phyloP scores from a whole-genome alignment of 371 early-diverging fungal genomes.

The Apophysomyces trapeziformis region DNA sequence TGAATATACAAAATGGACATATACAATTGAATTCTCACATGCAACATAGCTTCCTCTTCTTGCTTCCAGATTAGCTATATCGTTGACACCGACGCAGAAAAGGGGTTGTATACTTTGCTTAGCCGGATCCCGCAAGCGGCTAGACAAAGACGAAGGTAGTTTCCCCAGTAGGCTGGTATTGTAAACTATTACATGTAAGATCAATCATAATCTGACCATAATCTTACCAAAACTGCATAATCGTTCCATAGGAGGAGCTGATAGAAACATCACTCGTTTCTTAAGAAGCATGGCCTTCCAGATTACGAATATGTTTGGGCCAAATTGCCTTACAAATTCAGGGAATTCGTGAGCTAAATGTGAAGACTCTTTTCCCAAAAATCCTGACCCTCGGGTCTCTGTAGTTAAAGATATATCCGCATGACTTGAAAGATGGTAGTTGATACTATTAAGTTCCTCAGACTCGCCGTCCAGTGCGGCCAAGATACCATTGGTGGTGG shows the following conservation, averaged over 20 bases:
- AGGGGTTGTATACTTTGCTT: constrained; percentile 34
- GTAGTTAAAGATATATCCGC: neutral
- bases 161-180: constrained; percentile 43
- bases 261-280: constrained; percentile 58
- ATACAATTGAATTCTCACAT: constrained; percentile 40
- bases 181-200: constrained; percentile 31
- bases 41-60: constrained; percentile 53
- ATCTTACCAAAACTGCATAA: constrained; percentile 56
- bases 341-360: constrained; percentile 34
- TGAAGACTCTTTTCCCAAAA: constrained; percentile 2
- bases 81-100: constrained; percentile 61
- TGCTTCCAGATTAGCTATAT: constrained; percentile 51
- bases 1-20: neutral
- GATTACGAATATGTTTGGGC: constrained; percentile 57
- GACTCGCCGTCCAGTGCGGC: neutral
- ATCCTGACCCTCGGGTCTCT: neutral
- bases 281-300: constrained; percentile 64
- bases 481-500: neutral
- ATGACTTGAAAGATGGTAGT: neutral
- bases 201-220: neutral
- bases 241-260: constrained; percentile 52
- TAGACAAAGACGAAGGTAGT: constrained; percentile 28
- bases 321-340: constrained; percentile 47
- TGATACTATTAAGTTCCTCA: neutral
- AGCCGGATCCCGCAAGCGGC: constrained; percentile 18